phyloP scores from a whole-genome alignment of 805 yeast genomes.

The Torulaspora maleeae region DNA sequence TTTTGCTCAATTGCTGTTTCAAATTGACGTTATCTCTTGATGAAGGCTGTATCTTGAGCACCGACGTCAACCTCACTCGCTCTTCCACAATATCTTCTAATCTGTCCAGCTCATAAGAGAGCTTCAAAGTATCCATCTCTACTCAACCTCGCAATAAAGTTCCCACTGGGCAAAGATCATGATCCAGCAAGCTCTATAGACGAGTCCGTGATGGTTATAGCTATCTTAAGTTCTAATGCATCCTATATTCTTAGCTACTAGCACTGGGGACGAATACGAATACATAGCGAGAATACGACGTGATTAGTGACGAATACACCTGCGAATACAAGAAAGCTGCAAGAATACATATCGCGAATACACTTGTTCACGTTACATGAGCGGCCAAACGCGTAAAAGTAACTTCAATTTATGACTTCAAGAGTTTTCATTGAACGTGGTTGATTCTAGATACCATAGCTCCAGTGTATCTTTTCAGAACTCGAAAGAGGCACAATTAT shows the following conservation, averaged over 20 bases:
- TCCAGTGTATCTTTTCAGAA: conserved; percentile 16
- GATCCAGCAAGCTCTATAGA: background rate
- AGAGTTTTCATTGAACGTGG: too few relatives aligned
- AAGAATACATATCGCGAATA: too few relatives aligned
- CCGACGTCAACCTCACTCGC: conserved; percentile 23
- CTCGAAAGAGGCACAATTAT: conserved; percentile 2
- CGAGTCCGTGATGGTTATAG: background rate
- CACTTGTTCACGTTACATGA: too few relatives aligned
- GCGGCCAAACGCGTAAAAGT: too few relatives aligned
- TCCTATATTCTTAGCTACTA: too few relatives aligned
- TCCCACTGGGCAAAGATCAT: background rate
- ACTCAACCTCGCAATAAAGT: background rate
- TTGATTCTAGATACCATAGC: background rate
- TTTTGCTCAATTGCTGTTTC: conserved; percentile 21
- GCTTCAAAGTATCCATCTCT: conserved; percentile 22
- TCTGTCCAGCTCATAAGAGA: conserved; percentile 29
- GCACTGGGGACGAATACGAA: too few relatives aligned
- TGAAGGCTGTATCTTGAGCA: conserved; percentile 25
- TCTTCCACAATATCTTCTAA: conserved; percentile 30
- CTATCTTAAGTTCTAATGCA: background rate
- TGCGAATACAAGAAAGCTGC: too few relatives aligned
- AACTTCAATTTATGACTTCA: too few relatives aligned
- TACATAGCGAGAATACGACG: too few relatives aligned
- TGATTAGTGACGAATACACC: too few relatives aligned
- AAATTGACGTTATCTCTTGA: conserved; percentile 23